Evolutionary conservation across 805 yeast species (phyloP).

Genomic region (Metschnikowia anglica): DNA sequence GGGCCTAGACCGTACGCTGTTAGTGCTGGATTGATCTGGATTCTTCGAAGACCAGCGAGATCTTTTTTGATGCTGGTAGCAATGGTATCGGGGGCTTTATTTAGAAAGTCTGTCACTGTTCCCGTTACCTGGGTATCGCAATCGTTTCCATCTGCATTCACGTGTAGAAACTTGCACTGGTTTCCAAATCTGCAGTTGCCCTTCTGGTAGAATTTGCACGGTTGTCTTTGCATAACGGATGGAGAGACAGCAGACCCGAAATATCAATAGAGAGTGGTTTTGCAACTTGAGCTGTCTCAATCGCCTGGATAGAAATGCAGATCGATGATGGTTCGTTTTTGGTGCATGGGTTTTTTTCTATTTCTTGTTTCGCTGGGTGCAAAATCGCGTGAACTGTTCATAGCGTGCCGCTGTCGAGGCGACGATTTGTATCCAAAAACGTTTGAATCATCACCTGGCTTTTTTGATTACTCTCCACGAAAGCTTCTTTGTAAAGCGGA

Average conservation of each 20-base stretch:
- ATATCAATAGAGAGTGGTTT: not conserved
- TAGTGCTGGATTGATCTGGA: slow-evolving; percentile 34
- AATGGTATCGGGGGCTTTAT: slow-evolving; percentile 12
- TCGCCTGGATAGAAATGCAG: not conserved
- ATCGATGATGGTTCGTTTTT: slow-evolving; percentile 1
- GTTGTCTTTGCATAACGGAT: slow-evolving; percentile 7
- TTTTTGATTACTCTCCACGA: slow-evolving; percentile 23
- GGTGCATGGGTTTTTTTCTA: slow-evolving; percentile 14
- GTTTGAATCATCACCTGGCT: slow-evolving; percentile 20
- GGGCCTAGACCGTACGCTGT: slow-evolving; percentile 50
- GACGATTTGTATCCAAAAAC: slow-evolving; percentile 16
- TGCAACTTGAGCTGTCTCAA: not conserved
- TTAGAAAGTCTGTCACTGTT: slow-evolving; percentile 11
- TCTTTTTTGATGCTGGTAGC: slow-evolving; percentile 26
- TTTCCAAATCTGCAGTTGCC: slow-evolving; percentile 31
- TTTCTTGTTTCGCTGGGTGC: slow-evolving; percentile 3
- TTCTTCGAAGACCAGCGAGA: slow-evolving; percentile 20
- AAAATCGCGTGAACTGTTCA: not conserved
- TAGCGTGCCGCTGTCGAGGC: not conserved
- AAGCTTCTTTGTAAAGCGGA: slow-evolving; percentile 61
- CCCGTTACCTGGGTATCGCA: slow-evolving; percentile 6
- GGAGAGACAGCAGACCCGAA: not conserved
- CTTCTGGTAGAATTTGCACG: slow-evolving; percentile 26
- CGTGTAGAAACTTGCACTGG: slow-evolving; percentile 29
- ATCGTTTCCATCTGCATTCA: slow-evolving; percentile 5